phyloP scores from a whole-genome alignment of 2,329 filamentous ascomycete genomes.

The Sporothrix dimorphospora region DNA sequence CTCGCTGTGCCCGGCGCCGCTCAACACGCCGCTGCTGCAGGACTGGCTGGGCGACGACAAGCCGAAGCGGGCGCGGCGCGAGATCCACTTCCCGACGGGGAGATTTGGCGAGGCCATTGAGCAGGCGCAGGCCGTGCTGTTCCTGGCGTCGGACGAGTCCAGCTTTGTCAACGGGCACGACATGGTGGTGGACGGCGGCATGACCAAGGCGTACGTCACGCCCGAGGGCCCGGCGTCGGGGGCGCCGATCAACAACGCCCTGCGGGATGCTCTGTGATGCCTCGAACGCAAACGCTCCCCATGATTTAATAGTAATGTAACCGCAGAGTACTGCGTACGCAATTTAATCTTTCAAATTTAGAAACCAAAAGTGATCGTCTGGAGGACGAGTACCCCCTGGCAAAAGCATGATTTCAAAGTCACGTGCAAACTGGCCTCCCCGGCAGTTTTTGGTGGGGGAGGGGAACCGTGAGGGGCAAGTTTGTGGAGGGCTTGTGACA shows the following conservation, averaged over 20 bases:
- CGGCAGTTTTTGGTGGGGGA: conserved; percentile 11
- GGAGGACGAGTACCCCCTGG: not conserved
- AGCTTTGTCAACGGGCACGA: conserved; percentile 90
- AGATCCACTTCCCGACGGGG: conserved; percentile 86
- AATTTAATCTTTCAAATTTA: not conserved
- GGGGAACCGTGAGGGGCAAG: not conserved
- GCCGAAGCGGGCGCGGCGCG: conserved; percentile 77
- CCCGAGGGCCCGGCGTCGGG: conserved; percentile 60
- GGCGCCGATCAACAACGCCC: conserved; percentile 64
- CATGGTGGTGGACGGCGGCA: conserved; percentile 93
- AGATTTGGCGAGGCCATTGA: conserved; percentile 93
- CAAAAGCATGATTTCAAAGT: not conserved
- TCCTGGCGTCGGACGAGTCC: conserved; percentile 84
- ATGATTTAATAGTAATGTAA: not conserved
- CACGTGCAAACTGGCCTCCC: not conserved
- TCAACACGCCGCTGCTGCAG: conserved; percentile 90
- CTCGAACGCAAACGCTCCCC: not conserved
- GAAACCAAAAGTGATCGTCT: not conserved
- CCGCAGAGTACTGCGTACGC: not conserved
- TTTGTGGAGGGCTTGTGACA: not conserved
- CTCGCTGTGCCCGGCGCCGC: conserved; percentile 82
- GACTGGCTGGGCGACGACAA: conserved; percentile 90
- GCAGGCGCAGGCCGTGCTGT: conserved; percentile 86
- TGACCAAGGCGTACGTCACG: conserved; percentile 88
- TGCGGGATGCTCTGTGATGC: conserved; percentile 42